Base-by-base conservation (phyloP, 179 eudicot genomes). In the Drosera spatulata region DNA sequence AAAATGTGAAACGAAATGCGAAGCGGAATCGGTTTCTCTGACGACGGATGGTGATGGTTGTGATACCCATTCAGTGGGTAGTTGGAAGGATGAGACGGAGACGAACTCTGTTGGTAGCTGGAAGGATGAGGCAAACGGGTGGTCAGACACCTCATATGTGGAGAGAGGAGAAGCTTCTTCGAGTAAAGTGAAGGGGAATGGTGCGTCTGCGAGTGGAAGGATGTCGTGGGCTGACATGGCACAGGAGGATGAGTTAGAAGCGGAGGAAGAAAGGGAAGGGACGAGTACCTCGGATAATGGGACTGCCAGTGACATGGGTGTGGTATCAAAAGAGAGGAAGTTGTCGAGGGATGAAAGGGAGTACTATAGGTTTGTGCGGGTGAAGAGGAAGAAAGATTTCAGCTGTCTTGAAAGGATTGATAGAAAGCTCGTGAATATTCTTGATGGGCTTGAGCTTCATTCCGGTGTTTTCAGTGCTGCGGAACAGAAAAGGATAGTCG, bases 161-260 rank as follows among this genome's bases (percentile, higher is more conserved):
- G 67, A 62, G 13, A 41, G 55, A 8, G 3, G 60, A 43, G 81
- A 63, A 46, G 59, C 64, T n/a, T 73, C 80, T n/a, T 7, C 69
- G 64, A 59, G 53, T 62, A 47, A 5, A 43, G 5, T 7, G 8
- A 43, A 43, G 6, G 45, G 45, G 55, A 15, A 64, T 49, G 41
- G 45, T 44, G 67, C 55, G 61, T 70, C 78, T 63, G 70, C 85
- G 0, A 70, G 3, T 55, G 71, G 59, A 50, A 76, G 82, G 42
- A 79, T 74, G 86, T 93, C 95, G 5, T 88, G 99, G 99, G 99
- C 96, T 2, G 99, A 93, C 65, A 88, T 93, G 86, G 85, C 93
- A 7, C 86, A 79, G 50, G 98, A 91, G 71, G 96, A 91, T 67
- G 96, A 88, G 68, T 76, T 84, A 61, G 87, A 75, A 61, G 84